Conservation (phyloP, 768 basidiomycete genomes). For the Tremella fuciformis region DNA sequence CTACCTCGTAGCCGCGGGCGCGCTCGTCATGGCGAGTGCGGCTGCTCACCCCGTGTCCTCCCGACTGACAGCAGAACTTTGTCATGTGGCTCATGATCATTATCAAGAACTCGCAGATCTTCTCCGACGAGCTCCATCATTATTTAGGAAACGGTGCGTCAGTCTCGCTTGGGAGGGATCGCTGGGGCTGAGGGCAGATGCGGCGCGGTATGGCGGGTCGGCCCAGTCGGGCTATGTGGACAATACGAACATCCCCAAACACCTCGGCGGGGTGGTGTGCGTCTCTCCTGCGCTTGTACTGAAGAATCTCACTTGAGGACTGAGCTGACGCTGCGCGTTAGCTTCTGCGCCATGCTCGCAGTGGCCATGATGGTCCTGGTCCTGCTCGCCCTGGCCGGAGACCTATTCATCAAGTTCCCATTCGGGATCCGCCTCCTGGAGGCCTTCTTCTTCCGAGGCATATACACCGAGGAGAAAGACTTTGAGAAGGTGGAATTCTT, state of each 20-base stretch:
- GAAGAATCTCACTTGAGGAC: not conserved
- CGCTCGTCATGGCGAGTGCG: slow-evolving; percentile 35
- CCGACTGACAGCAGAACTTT: slow-evolving; percentile 8
- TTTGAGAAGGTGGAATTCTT: slow-evolving; percentile 27
- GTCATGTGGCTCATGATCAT: slow-evolving; percentile 37
- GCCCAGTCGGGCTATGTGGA: slow-evolving; percentile 24
- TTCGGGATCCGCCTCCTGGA: slow-evolving; percentile 7
- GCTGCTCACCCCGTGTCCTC: not conserved
- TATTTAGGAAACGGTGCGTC: slow-evolving; percentile 29
- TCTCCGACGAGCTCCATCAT: slow-evolving; percentile 15
- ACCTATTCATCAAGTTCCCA: slow-evolving; percentile 20
- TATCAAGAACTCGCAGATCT: slow-evolving; percentile 32
- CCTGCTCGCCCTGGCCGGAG: slow-evolving; percentile 28
- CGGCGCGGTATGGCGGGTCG: slow-evolving; percentile 21
- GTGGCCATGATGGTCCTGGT: slow-evolving; percentile 33
- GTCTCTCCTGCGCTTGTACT: slow-evolving; percentile 8
- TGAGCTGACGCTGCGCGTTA: slow-evolving; percentile 7
- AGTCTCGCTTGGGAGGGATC: no score
- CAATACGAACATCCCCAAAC: slow-evolving; percentile 45
- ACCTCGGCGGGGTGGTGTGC: slow-evolving; percentile 43
- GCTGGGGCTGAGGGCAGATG: slow-evolving; percentile 1
- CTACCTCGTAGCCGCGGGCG: slow-evolving; percentile 27
- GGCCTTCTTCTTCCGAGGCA: slow-evolving; percentile 23
- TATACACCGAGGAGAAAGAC: slow-evolving; percentile 19
- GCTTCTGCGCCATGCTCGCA: slow-evolving; percentile 34